These are phyloP conservation scores for Hypoxylon sp. DNA, from an alignment of 2,329 filamentous ascomycete genomes.

Conservation along the genomic window DNA sequence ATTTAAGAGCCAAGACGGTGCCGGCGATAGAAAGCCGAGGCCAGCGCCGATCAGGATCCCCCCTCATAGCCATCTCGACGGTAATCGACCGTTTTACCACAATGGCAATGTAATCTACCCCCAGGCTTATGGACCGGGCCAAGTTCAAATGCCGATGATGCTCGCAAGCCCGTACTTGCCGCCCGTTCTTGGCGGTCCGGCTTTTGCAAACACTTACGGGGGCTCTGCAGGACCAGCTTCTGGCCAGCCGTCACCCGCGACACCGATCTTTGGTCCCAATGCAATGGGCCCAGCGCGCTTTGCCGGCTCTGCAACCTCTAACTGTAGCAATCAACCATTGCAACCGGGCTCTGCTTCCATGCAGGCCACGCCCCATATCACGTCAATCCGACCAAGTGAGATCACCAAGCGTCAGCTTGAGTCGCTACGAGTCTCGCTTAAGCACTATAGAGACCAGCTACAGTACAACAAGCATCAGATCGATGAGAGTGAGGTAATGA, in stretches of 20 bases:
- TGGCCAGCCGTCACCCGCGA: slow-evolving; percentile 33
- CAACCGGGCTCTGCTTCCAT: slow-evolving; percentile 35
- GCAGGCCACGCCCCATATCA: slow-evolving; percentile 58
- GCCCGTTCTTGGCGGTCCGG: slow-evolving; percentile 35
- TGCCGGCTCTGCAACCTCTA: slow-evolving; percentile 7
- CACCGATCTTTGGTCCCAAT: slow-evolving; percentile 33
- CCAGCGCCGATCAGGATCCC: slow-evolving; percentile 53
- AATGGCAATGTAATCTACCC: slow-evolving; percentile 62
- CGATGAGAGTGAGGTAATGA: slow-evolving; percentile 65
- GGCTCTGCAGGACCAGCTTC: slow-evolving; percentile 34
- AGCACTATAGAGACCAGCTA: slow-evolving; percentile 69
- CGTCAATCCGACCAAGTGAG: slow-evolving; percentile 72
- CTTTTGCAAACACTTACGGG: slow-evolving; percentile 37
- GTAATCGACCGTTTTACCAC: slow-evolving; percentile 58
- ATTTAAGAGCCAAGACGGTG: slow-evolving; percentile 41
- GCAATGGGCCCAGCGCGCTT: slow-evolving; percentile 28
- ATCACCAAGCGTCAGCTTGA: slow-evolving; percentile 71
- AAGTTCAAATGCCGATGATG: slow-evolving; percentile 40
- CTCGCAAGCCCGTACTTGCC: slow-evolving; percentile 43
- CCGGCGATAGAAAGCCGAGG: slow-evolving; percentile 50
- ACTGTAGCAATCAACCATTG: slow-evolving; percentile 9
- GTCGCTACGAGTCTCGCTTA: slow-evolving; percentile 64
- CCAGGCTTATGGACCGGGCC: slow-evolving; percentile 33
- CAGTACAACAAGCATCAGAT: slow-evolving; percentile 73
- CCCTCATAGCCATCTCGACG: slow-evolving; percentile 61